phyloP scores from a whole-genome alignment of 192 early-diverging fungal genomes.

The Podila verticillata region DNA sequence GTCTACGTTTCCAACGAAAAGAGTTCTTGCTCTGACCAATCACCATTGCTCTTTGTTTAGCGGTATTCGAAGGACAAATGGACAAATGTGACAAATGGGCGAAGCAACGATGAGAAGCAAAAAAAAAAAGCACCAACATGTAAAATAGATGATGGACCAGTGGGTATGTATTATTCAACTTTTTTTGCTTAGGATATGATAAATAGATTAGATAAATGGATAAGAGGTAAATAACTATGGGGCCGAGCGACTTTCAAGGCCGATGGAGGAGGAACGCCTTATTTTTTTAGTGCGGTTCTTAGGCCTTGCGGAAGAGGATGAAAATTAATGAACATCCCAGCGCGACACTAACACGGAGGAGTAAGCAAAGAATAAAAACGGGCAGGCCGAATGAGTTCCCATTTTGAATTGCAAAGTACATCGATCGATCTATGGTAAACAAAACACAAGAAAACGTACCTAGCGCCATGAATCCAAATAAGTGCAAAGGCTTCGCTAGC shows the following conservation, averaged over 20 bases:
- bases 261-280: neutral
- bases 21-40: too few species aligned
- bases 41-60: too few species aligned
- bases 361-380: neutral
- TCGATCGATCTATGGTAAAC: neutral
- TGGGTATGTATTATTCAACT: neutral
- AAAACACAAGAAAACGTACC: slow-evolving; percentile 1
- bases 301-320: slow-evolving; percentile 48
- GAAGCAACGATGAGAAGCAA: too few species aligned
- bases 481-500: slow-evolving; percentile 40
- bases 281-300: neutral
- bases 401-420: too few species aligned
- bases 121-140: too few species aligned
- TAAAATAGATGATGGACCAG: too few species aligned
- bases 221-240: too few species aligned
- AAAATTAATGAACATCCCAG: slow-evolving; percentile 47
- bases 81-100: too few species aligned
- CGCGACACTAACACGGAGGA: slow-evolving; percentile 24
- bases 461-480: slow-evolving; percentile 48
- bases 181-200: neutral
- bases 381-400: too few species aligned
- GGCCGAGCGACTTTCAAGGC: neutral
- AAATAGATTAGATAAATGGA: neutral
- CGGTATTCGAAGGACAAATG: too few species aligned
- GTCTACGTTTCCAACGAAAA: too few species aligned